These are phyloP conservation scores for Lentinula novae-zelandiae DNA, from an alignment of 1,284 basidiomycete genomes.

Conservation along the genomic window DNA sequence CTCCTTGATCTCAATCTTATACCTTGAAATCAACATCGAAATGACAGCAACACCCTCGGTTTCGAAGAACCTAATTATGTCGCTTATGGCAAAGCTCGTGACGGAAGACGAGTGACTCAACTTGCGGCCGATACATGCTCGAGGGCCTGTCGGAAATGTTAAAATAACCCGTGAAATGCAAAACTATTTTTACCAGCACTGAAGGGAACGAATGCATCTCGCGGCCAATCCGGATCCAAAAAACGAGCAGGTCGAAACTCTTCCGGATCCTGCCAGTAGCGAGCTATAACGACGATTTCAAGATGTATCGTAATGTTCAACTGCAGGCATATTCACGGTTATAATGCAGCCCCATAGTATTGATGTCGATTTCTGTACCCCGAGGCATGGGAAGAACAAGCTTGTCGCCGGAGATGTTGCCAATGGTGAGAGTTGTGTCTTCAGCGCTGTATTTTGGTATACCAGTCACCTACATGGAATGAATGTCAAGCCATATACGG, in stretches of 20 bases:
- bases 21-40: conserved; percentile 42
- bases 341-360: conserved; percentile 43
- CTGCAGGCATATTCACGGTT: conserved; percentile 19
- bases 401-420: conserved; percentile 33
- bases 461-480: conserved; percentile 27
- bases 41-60: conserved; percentile 48
- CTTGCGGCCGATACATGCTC: conserved; percentile 41
- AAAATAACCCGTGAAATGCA: too few relatives aligned
- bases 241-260: conserved; percentile 50
- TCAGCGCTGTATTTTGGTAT: conserved; percentile 50
- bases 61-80: conserved; percentile 37
- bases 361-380: conserved; percentile 37
- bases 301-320: background rate
- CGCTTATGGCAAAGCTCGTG: conserved; percentile 2
- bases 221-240: conserved; percentile 40
- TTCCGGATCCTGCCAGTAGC: conserved; percentile 49
- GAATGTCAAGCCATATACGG: too few relatives aligned
- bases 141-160: conserved; percentile 26
- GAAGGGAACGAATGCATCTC: conserved; percentile 52
- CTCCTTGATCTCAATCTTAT: conserved; percentile 46
- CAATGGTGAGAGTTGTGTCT: conserved; percentile 38
- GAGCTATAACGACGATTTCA: conserved; percentile 28
- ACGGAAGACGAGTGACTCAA: background rate
- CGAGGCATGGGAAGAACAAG: conserved; percentile 39
- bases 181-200: conserved; percentile 35